Evolutionary conservation across 768 basidiomycete genomes (phyloP).

Genomic region (Kwoniella bestiolae): DNA sequence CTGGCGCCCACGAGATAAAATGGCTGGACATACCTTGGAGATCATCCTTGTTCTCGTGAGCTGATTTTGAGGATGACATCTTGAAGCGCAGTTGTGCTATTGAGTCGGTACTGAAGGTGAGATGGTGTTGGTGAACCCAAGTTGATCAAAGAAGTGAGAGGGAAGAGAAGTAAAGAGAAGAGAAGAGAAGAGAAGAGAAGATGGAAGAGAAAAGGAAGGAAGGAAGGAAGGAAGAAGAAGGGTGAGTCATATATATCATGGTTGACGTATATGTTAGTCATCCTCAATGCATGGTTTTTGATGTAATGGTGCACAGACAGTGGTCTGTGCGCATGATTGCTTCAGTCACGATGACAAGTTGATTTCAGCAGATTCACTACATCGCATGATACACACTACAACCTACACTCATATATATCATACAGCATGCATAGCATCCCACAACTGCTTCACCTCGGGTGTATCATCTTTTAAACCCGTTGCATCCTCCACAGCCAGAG

Average conservation of each 20-base stretch:
- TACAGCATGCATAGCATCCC: constrained; percentile 20
- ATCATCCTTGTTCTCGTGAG: too few species aligned
- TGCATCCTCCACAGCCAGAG: constrained; percentile 57
- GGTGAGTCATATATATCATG: background rate
- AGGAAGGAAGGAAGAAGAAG: background rate
- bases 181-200: background rate
- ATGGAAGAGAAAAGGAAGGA: background rate
- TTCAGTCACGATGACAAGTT: too few species aligned
- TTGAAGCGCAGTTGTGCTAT: too few species aligned
- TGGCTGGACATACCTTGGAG: background rate
- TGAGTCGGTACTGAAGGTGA: too few species aligned
- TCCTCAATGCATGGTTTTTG: background rate
- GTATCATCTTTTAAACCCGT: constrained; percentile 17
- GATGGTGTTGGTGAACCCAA: too few species aligned
- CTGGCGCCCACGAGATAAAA: too few species aligned
- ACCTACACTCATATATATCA: too few species aligned
- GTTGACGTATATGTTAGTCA: background rate
- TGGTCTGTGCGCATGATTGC: background rate
- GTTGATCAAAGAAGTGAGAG: too few species aligned
- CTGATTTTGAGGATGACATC: too few species aligned
- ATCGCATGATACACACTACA: background rate
- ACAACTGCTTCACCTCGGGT: constrained; percentile 25
- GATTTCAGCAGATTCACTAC: background rate
- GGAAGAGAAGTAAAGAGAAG: background rate
- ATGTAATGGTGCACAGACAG: background rate